Evolutionary conservation across 306 rosid species (phyloP).

Genomic region (Casuarina glauca): DNA sequence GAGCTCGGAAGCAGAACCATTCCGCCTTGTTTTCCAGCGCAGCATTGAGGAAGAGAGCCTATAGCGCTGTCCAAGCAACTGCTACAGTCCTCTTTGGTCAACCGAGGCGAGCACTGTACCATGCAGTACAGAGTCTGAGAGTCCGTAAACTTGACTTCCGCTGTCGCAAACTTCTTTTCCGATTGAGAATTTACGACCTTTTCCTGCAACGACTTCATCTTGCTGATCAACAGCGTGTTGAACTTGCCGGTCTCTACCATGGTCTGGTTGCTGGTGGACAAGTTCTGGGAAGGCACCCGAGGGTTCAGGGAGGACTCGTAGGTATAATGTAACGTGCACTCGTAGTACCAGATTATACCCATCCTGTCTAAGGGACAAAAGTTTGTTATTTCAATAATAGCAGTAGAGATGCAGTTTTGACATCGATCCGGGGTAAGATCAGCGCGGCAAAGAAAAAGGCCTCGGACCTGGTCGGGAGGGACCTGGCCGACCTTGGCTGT

Average conservation of each 20-base stretch:
- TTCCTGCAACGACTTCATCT: slow-evolving; percentile 13
- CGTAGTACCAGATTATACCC: slow-evolving; percentile 35
- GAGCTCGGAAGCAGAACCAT: slow-evolving; percentile 31
- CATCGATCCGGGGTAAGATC: slow-evolving; percentile 24
- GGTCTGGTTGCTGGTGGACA: background rate
- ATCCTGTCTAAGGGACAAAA: slow-evolving; percentile 16
- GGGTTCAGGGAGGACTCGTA: background rate
- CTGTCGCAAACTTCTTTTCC: slow-evolving; percentile 38
- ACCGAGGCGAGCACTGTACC: slow-evolving; percentile 41
- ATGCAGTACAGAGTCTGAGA: slow-evolving; percentile 33
- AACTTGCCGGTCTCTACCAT: slow-evolving; percentile 22
- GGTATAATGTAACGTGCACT: slow-evolving; percentile 31
- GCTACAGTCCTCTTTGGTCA: slow-evolving; percentile 18
- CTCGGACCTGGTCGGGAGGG: slow-evolving; percentile 11
- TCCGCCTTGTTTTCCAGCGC: slow-evolving; percentile 36
- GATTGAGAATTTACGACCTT: slow-evolving; percentile 28
- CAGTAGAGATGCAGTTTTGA: slow-evolving; percentile 10
- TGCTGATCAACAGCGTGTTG: slow-evolving; percentile 32
- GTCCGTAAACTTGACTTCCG: slow-evolving; percentile 31
- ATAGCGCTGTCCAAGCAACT: slow-evolving; percentile 46
- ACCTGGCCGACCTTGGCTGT: slow-evolving; percentile 9
- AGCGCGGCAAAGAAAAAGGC: slow-evolving; percentile 30
- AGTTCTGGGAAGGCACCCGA: background rate
- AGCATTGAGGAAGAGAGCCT: slow-evolving; percentile 43
- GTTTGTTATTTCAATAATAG: background rate